Conservation (phyloP, 768 basidiomycete species). For the Chalciporus pseudorubinellus region DNA sequence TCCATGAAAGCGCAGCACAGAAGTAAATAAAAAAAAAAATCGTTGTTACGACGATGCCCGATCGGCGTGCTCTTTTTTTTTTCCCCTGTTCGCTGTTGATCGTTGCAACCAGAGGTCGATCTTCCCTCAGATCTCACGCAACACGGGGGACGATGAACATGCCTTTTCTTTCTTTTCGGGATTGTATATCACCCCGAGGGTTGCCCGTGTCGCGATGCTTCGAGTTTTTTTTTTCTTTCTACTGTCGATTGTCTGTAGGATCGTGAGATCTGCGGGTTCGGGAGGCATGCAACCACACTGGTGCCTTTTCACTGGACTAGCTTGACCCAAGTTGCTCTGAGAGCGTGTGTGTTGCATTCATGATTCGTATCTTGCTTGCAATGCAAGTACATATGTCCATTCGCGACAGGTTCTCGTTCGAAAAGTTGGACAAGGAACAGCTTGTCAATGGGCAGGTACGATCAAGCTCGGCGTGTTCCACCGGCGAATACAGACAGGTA, state of each 20-base stretch:
- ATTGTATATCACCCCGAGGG: neutral
- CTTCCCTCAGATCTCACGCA: conserved; percentile 5
- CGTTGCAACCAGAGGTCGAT: conserved; percentile 4
- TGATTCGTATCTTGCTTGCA: too few species aligned
- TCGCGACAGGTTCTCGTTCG: neutral
- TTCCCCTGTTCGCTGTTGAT: neutral
- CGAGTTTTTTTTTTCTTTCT: too few species aligned
- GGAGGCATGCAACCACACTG: too few species aligned
- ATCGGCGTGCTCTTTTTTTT: conserved; percentile 2
- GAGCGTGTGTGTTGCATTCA: too few species aligned
- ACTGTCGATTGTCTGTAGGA: neutral
- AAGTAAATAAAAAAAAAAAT: too few species aligned
- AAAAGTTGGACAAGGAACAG: conserved; percentile 2
- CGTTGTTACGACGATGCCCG: neutral
- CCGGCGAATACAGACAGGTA: conserved; percentile 10
- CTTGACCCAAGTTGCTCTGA: too few species aligned
- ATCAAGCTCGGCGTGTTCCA: conserved; percentile 5
- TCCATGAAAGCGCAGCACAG: conserved; percentile 2
- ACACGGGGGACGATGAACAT: neutral
- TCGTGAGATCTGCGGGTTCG: neutral
- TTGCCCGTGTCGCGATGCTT: neutral
- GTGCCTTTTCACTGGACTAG: too few species aligned
- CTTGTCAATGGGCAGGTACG: conserved; percentile 13
- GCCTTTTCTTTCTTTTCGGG: neutral
- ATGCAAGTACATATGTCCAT: too few species aligned